Evolutionary conservation across 176 grass and related monocot genomes (phyloP).

Genomic region (Pharus latifolius): DNA sequence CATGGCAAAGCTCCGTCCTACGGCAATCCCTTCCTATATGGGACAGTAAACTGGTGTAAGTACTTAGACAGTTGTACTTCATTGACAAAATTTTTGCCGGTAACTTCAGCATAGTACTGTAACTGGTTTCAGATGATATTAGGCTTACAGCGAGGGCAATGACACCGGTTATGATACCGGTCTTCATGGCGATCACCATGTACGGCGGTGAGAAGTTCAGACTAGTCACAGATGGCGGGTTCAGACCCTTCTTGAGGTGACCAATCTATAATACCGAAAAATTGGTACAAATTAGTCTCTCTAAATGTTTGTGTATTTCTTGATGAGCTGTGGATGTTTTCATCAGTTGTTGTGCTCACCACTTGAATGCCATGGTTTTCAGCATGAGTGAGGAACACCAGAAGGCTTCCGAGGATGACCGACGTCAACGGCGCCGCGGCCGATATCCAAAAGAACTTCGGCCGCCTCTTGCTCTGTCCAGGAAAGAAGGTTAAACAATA

Average conservation of each 20-base stretch:
- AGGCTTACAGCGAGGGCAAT: slow-evolving; percentile 75
- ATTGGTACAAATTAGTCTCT: background rate
- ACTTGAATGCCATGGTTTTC: slow-evolving; percentile 97
- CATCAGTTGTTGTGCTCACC: slow-evolving; percentile 27
- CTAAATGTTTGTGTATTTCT: background rate
- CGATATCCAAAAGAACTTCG: slow-evolving; percentile 78
- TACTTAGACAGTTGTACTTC: background rate
- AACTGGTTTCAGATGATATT: background rate
- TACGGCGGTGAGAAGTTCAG: slow-evolving; percentile 57
- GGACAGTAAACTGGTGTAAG: background rate
- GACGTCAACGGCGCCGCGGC: slow-evolving; percentile 84
- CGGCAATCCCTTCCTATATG: slow-evolving; percentile 91
- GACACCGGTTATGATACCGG: slow-evolving; percentile 81
- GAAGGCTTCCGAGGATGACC: slow-evolving; percentile 58
- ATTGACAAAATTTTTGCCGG: background rate
- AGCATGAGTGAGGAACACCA: slow-evolving; percentile 76
- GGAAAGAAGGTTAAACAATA: background rate
- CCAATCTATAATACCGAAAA: slow-evolving; percentile 45
- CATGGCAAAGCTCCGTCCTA: slow-evolving; percentile 87
- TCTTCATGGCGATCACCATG: slow-evolving; percentile 70
- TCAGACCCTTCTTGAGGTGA: slow-evolving; percentile 87
- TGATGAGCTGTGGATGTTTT: background rate
- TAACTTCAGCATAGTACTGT: background rate
- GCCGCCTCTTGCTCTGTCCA: slow-evolving; percentile 61
- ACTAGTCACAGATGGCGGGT: slow-evolving; percentile 56